phyloP scores from a whole-genome alignment of 192 early-diverging fungal genomes.

The Spinellus fusiger region DNA sequence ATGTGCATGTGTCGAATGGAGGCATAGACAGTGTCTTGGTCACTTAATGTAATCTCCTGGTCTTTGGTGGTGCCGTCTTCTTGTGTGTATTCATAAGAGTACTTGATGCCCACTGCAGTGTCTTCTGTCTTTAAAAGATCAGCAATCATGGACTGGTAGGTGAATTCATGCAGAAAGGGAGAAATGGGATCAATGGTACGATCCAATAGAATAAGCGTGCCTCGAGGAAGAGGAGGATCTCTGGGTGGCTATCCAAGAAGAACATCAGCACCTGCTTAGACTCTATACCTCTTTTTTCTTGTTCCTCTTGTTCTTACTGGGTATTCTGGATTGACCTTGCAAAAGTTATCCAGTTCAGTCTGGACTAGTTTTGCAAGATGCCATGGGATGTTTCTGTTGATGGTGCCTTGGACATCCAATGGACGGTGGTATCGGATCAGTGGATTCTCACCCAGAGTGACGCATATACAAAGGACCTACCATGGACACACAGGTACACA shows the following conservation, averaged over 20 bases:
- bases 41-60: conserved; percentile 57
- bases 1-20: conserved; percentile 77
- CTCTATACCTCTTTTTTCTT: no score
- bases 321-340: conserved; percentile 58
- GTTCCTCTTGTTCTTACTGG: conserved; percentile 34
- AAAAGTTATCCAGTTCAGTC: conserved; percentile 76
- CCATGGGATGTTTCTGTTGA: conserved; percentile 54
- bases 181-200: conserved; percentile 85
- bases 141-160: conserved; percentile 97
- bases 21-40: conserved; percentile 74
- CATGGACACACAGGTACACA: background rate
- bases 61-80: conserved; percentile 37
- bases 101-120: conserved; percentile 49
- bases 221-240: conserved; percentile 49
- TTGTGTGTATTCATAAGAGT: conserved; percentile 48
- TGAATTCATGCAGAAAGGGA: conserved; percentile 96
- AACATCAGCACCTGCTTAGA: no score
- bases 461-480: conserved; percentile 82
- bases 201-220: conserved; percentile 86
- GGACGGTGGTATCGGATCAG: conserved; percentile 88
- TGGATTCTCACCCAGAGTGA: conserved; percentile 85
- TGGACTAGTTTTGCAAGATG: conserved; percentile 79
- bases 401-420: conserved; percentile 61
- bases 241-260: conserved; percentile 30
- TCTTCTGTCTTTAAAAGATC: conserved; percentile 75